Conservation (phyloP, 345 rosid species). For the Heritiera fomes region DNA sequence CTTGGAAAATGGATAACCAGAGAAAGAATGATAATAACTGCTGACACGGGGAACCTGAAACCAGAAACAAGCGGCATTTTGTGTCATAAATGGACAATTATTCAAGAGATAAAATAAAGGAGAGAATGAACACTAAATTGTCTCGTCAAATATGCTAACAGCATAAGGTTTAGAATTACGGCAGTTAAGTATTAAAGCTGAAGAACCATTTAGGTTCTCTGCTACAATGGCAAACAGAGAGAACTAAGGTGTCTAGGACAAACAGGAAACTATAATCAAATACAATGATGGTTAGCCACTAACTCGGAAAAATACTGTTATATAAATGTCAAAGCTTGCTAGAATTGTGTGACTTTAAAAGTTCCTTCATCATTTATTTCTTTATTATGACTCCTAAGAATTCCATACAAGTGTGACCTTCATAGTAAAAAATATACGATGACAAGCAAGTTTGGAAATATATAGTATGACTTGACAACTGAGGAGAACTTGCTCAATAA, state of each 20-base stretch:
- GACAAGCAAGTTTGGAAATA: background rate
- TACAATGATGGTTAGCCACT: background rate
- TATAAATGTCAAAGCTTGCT: background rate
- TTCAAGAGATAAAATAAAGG: slow-evolving; percentile 6
- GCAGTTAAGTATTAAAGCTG: background rate
- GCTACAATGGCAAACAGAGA: background rate
- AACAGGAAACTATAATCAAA: background rate
- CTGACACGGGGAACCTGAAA: slow-evolving; percentile 62
- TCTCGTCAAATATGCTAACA: background rate
- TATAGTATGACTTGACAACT: background rate
- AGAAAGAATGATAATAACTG: slow-evolving; percentile 56
- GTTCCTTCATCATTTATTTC: background rate
- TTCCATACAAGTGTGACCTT: background rate
- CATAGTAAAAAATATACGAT: background rate
- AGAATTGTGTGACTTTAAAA: background rate
- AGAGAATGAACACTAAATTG: background rate
- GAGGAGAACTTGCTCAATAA: background rate
- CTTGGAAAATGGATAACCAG: slow-evolving; percentile 71
- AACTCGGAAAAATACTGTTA: too few species aligned
- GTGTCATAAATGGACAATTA: background rate
- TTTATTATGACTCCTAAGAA: background rate
- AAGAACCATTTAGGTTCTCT: background rate
- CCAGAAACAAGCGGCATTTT: slow-evolving; percentile 26
- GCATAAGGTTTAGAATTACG: background rate
- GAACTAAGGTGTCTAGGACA: background rate